Base-by-base conservation (phyloP, 2,329 filamentous ascomycete species). In the Uncinocarpus reesii region DNA sequence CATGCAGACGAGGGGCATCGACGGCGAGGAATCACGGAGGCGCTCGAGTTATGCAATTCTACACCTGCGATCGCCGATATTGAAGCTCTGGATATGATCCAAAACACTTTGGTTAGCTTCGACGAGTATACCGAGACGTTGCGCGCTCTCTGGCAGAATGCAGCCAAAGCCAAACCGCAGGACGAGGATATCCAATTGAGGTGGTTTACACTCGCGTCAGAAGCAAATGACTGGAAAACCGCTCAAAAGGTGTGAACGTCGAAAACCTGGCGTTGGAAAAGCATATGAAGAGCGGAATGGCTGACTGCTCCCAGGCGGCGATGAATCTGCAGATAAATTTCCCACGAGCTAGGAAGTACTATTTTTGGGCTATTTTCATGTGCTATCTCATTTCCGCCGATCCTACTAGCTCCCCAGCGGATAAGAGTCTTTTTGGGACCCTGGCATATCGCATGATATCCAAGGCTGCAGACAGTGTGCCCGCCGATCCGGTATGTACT, bases 301-400 rank as follows among this genome's bases (percentile, higher is more conserved):
- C 42, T 54, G 52, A 51, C n/a, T 31, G 31, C 26, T 50, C 35
- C 43, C 53, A 73, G 70, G 71, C 71, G 50, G 66, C 70, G 38
- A 73, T 73, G 70, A 67, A 65, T 50, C 66, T 73, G 35, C 68
- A 71, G 53, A 72, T 66, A 54, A 71, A 71, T 48, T 74, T 73
- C 49, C 68, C 71, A 1, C 68, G 67, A 51, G 63, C 67, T 20
- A 63, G 71, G 38, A 65, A 71, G 41, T 73, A 72, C 54, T 68
- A 71, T 51, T 70, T 73, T 53, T 72, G 70, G 68, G 70, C 70
- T 21, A 71, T 73, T 23, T 65, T 74, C 49, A 62, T 70, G 54
- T 70, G 65, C 51, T 63, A 71, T 49, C 57, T 72, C 37, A 60
- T 71, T 35, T 58, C 67, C 13, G 53, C 59, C 21, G 63, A 69